These are phyloP conservation scores for Apiospora marii DNA, from an alignment of 2,329 filamentous ascomycete species.

Conservation along the genomic window DNA sequence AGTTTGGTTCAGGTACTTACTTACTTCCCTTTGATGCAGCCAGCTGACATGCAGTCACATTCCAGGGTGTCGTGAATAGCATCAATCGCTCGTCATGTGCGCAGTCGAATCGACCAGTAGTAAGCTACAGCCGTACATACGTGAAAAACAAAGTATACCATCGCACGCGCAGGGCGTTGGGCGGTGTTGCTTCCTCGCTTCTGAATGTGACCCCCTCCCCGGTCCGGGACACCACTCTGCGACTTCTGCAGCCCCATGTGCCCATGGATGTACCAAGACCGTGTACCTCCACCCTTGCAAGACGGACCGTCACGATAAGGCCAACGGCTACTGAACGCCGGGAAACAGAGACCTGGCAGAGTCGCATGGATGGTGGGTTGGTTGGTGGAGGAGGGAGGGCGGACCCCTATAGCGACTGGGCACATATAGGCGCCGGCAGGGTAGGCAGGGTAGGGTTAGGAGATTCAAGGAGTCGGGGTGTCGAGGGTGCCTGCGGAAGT, in stretches of 20 bases:
- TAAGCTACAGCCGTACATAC: not conserved
- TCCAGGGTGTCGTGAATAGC: constrained; percentile 6
- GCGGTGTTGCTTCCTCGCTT: constrained; percentile 5
- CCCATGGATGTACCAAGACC: not conserved
- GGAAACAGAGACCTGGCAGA: not conserved
- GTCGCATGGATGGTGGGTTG: constrained; percentile 1
- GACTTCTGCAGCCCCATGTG: constrained; percentile 8
- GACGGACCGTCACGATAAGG: constrained; percentile 19
- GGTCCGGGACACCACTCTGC: not conserved
- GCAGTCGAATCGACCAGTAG: not conserved
- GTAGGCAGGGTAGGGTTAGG: constrained; percentile 9
- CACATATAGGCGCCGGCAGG: constrained; percentile 13
- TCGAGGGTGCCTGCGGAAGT: not conserved
- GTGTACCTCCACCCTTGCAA: constrained; percentile 9
- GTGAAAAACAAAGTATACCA: too few relatives aligned
- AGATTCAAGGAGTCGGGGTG: constrained; percentile 10
- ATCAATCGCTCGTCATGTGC: constrained; percentile 9
- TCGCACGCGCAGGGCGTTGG: not conserved
- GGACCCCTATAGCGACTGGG: not conserved
- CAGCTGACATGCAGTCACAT: constrained; percentile 11
- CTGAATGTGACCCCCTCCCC: not conserved
- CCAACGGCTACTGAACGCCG: not conserved
- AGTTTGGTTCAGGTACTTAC: not conserved
- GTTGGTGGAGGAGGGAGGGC: not conserved
- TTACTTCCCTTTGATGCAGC: not conserved